These are phyloP conservation scores for Ophiocordyceps australis DNA, from an alignment of 2,329 filamentous ascomycete genomes.

Conservation along the genomic window DNA sequence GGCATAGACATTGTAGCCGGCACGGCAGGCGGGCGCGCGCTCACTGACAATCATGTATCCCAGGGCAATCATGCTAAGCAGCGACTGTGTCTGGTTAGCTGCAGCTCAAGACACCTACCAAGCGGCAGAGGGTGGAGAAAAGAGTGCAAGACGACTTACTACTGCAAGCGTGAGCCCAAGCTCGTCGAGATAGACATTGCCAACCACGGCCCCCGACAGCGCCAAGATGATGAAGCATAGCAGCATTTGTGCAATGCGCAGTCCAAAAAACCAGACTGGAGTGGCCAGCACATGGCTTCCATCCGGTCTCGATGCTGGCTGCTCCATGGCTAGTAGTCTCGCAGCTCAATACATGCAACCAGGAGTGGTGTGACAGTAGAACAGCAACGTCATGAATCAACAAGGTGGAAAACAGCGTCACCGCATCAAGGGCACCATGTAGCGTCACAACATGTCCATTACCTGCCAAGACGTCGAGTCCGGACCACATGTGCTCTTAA, in stretches of 20 bases:
- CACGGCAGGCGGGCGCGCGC: constrained; percentile 14
- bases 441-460: too few relatives aligned
- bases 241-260: constrained; percentile 21
- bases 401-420: not conserved
- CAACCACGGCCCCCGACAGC: constrained; percentile 21
- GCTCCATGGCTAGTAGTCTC: constrained; percentile 4
- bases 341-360: not conserved
- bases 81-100: constrained; percentile 9
- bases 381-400: not conserved
- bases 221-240: constrained; percentile 23
- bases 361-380: not conserved
- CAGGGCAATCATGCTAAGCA: constrained; percentile 26
- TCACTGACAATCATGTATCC: constrained; percentile 22
- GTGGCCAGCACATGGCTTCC: constrained; percentile 16
- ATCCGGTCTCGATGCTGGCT: constrained; percentile 1
- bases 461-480: not conserved
- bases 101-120: not conserved
- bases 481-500: not conserved
- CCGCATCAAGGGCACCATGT: too few relatives aligned
- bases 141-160: constrained; percentile 11
- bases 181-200: constrained; percentile 18
- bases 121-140: not conserved
- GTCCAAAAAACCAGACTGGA: constrained; percentile 22
- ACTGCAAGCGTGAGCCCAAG: constrained; percentile 21
- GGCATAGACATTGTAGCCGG: constrained; percentile 23